These are phyloP conservation scores for Spiraea crenata DNA, from an alignment of 331 rosid species.

Conservation along the genomic window DNA sequence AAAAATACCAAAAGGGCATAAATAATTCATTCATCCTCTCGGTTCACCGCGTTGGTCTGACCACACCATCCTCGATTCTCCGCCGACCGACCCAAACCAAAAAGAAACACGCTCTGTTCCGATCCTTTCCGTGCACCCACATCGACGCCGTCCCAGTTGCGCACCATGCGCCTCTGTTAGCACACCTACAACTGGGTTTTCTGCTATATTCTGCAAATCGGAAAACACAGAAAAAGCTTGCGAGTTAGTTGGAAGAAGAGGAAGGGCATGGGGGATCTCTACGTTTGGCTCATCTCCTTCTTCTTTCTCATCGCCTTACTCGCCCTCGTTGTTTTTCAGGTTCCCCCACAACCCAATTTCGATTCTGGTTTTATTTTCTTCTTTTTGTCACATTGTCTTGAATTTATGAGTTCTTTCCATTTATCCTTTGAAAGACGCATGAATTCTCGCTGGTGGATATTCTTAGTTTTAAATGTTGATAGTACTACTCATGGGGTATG, in stretches of 20 bases:
- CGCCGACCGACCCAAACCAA: not conserved
- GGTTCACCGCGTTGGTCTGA: constrained; percentile 15
- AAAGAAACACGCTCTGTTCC: not conserved
- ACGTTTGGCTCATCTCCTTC: constrained; percentile 86
- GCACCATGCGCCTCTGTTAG: constrained; percentile 9
- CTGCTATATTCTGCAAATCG: constrained; percentile 19
- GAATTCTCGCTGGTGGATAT: no score
- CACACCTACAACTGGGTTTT: not conserved
- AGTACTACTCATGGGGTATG: no score
- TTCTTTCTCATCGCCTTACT: constrained; percentile 74
- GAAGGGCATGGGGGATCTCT: constrained; percentile 68
- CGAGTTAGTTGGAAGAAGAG: constrained; percentile 1
- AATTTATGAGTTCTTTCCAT: not conserved
- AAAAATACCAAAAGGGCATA: not conserved
- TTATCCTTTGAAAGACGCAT: not conserved
- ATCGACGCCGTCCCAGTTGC: constrained; percentile 4
- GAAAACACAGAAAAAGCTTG: not conserved
- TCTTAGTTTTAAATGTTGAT: no score
- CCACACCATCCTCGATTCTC: not conserved
- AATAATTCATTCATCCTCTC: not conserved
- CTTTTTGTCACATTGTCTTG: not conserved
- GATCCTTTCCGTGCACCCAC: not conserved
- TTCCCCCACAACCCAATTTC: constrained; percentile 24
- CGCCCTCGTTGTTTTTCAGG: constrained; percentile 78
- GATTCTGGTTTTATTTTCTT: not conserved